Evolutionary conservation across 2,329 filamentous ascomycete species (phyloP), one percentile per base, ranked within the genome.

Genomic region (Talaromyces islandicus): DNA sequence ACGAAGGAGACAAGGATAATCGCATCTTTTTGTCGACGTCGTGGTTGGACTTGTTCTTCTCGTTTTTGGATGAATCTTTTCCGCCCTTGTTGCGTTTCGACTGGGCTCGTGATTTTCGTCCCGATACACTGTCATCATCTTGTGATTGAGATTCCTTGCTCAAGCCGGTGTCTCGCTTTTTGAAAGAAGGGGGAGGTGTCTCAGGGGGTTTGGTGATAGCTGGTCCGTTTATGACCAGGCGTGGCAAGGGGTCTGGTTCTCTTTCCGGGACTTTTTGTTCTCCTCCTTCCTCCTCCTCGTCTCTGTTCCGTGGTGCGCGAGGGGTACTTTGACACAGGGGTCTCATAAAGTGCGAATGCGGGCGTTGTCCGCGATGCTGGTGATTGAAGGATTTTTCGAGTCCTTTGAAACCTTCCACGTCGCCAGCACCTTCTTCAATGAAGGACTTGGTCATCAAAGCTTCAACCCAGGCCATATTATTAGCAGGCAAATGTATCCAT

Each of bases 361-460:
- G 76, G 48, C 81, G 77, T 29, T 80, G 78, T 0, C 85, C 85
- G 0, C 83, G 78, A 68, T 87, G 85, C 62, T 86, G 83, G 64
- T 87, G 84, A 50, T 81, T 81, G 63, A 87, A 86, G 3, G 82
- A 85, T 62, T 81, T 80, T 65, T 85, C 84, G 2, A 88, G 68
- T 0, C 83, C 82, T 65, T 86, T 87, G 72, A 86, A 87, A 1
- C 82, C 81, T 66, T 86, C 83, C 1, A 86, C 80, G 67, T 88
- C 85, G n/a, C 79, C 78, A 17, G 81, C 80, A 0, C 84, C 84
- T 41, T 84, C 82, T 68, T 88, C 85, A 35, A 88, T 83, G 64
- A 88, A 88, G 7, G 80, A 80, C 64, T 88, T 88, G 1, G 84
- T 83, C n/a, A 88, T 72, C 1, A 88, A 73, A 0, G 84, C 80